Percentiles rank a stretch among this genome's conserved stretches.
Evolutionary conservation across 164 flowering plant species (phyloP).

Genomic region (Vitis labrusca): DNA sequence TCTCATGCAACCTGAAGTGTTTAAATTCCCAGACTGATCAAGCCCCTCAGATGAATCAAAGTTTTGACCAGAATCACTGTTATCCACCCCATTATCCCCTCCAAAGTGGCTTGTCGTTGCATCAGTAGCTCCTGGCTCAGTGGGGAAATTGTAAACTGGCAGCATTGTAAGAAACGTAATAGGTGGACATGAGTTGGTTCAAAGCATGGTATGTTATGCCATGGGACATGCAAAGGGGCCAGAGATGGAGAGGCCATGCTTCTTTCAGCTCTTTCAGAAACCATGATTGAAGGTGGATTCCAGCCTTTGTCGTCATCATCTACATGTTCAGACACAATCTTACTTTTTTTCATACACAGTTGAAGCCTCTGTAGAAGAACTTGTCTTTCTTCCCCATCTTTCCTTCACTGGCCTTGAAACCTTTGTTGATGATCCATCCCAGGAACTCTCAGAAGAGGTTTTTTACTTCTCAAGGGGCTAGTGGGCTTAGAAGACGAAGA

Average conservation of each 20-base stretch:
- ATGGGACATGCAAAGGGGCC: constrained; percentile 35
- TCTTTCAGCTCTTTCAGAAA: constrained; percentile 45
- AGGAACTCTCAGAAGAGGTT: constrained; percentile 77
- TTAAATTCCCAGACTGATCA: no score
- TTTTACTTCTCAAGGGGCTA: constrained; percentile 61
- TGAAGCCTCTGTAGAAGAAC: constrained; percentile 31
- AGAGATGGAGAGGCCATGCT: constrained; percentile 34
- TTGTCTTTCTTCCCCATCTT: constrained; percentile 59
- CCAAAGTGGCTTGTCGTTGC: no score
- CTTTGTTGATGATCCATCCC: constrained; percentile 80
- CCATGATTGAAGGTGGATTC: constrained; percentile 34
- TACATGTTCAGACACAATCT: constrained; percentile 48
- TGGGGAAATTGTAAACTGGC: no score
- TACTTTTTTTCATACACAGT: constrained; percentile 46
- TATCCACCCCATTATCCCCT: no score
- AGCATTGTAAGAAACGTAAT: constrained; percentile 80
- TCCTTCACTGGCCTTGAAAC: constrained; percentile 57
- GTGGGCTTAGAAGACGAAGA: constrained; percentile 37
- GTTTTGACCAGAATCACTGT: no score
- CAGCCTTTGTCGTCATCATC: constrained; percentile 66
- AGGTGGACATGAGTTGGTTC: constrained; percentile 76
- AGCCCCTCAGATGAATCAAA: no score
- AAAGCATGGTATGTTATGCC: constrained; percentile 49
- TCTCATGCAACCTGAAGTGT: no score
- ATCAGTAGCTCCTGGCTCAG: no score